Evolutionary conservation across 1,284 basidiomycete genomes (phyloP), one percentile per base, ranked within the genome.

Genomic region (Boletus sp.): DNA sequence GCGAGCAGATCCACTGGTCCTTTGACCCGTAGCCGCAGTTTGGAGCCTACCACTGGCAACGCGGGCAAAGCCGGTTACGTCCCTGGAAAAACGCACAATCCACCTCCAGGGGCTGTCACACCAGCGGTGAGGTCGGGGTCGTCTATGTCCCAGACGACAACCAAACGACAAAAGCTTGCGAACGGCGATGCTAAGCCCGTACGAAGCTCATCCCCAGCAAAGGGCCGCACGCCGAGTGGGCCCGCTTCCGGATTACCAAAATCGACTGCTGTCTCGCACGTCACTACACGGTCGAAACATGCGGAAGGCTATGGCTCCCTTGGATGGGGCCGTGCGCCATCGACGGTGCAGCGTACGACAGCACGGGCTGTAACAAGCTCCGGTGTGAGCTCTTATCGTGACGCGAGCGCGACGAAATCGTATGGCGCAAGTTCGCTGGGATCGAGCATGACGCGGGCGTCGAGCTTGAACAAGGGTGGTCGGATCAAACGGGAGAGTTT

Each of bases 401-500:
- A 44, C 5, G 36, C 33, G 0, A 51, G 37, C 19, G 23, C 58
- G 30, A 41, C 41, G 13, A 64, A 60, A 27, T 48, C 56, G 16
- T 52, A 52, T 17, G 55, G 49, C 22, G 30, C 49, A 4, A 49
- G 32, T 34, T 48, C 68, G 13, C 58, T 61, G 38, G 60, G 62
- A 8, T 62, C 68, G n/a, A 56, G 54, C 16, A 43, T 54, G 19
- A 49, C 57, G 38, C 56, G 60, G 17, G 55, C 64, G 9, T 56
- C 51, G 30, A 62, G 62, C 14, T 65, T 70, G 45, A 72, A 70
- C 64, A 81, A 78, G 58, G 73, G 73, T 19, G 67, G 74, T 37
- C 57, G 60, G 19, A 60, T 66, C 34, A 65, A 49, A 48, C 72
- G 82, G 53, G 87, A 89, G 69, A 89, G 87, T 64, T 90, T 90